phyloP scores from a whole-genome alignment of 2,329 filamentous ascomycete genomes.

The Lachnellula hyalina region DNA sequence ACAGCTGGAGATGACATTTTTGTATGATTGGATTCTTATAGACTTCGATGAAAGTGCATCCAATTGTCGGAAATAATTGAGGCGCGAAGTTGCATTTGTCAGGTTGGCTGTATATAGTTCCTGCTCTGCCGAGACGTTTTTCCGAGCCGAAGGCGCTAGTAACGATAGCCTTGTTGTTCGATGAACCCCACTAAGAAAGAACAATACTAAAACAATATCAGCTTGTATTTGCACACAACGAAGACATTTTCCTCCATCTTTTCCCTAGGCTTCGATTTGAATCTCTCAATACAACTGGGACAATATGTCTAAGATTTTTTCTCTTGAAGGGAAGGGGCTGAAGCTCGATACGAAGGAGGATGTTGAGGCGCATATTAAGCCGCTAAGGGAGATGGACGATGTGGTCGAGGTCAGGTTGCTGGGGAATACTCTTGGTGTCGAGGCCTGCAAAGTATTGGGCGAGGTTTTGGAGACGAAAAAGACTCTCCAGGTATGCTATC shows the following conservation, averaged over 20 bases:
- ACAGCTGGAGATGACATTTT: constrained; percentile 26
- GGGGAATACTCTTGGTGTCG: constrained; percentile 89
- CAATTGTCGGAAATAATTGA: not conserved
- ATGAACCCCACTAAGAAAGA: constrained; percentile 12
- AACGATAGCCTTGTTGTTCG: not conserved
- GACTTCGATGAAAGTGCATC: constrained; percentile 20
- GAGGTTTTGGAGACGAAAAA: constrained; percentile 81
- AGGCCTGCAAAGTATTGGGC: constrained; percentile 79
- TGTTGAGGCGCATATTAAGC: constrained; percentile 75
- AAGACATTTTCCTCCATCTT: not conserved
- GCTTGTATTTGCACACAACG: not conserved
- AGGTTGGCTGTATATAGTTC: constrained; percentile 13
- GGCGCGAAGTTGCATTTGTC: constrained; percentile 12
- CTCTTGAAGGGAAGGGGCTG: constrained; percentile 83
- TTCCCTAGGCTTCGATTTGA: not conserved
- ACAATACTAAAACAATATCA: not conserved
- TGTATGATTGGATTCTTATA: constrained; percentile 13
- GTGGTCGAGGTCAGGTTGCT: constrained; percentile 81
- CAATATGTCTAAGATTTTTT: constrained; percentile 68
- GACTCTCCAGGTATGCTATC: constrained; percentile 57
- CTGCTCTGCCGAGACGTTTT: not conserved
- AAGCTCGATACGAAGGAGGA: constrained; percentile 89
- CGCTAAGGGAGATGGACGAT: constrained; percentile 64
- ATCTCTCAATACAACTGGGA: constrained; percentile 4
- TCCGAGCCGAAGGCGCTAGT: not conserved